Percentiles rank a stretch among this genome's conserved stretches.
phyloP scores from a whole-genome alignment of 768 basidiomycete genomes.

The Crepidotus variabilis region DNA sequence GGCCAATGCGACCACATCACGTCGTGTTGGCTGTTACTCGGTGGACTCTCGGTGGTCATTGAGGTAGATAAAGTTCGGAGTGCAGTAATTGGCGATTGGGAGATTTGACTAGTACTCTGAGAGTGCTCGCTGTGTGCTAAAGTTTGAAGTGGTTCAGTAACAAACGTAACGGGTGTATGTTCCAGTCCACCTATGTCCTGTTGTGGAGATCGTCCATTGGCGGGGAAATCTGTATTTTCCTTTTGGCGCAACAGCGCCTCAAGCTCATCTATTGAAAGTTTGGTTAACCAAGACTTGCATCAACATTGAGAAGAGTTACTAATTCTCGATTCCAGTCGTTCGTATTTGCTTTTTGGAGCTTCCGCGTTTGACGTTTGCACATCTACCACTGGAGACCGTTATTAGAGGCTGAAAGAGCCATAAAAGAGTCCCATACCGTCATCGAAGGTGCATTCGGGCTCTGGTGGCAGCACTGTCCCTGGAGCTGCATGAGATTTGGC shows the following conservation, averaged over 20 bases:
- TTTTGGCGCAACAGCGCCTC: slow-evolving; percentile 64
- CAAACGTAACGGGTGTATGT: background rate
- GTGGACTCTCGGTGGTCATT: background rate
- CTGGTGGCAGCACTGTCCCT: slow-evolving; percentile 47
- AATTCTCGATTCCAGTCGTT: slow-evolving; percentile 65
- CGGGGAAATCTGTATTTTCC: slow-evolving; percentile 21
- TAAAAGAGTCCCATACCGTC: slow-evolving; percentile 39
- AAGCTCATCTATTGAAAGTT: slow-evolving; percentile 49
- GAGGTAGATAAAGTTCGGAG: background rate
- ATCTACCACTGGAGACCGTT: slow-evolving; percentile 36
- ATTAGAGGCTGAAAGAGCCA: background rate
- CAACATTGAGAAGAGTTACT: slow-evolving; percentile 35
- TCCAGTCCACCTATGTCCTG: background rate
- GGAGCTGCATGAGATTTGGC: slow-evolving; percentile 59
- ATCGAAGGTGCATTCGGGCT: slow-evolving; percentile 75
- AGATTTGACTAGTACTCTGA: background rate
- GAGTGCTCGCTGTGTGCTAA: background rate
- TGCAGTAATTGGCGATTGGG: background rate
- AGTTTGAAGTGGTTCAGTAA: background rate
- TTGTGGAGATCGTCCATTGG: background rate
- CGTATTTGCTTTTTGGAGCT: slow-evolving; percentile 56
- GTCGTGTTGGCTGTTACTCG: slow-evolving; percentile 17
- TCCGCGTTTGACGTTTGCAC: slow-evolving; percentile 34
- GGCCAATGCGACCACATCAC: slow-evolving; percentile 60
- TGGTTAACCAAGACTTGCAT: background rate